phyloP scores from a whole-genome alignment of 2,329 filamentous ascomycete species.

The Calonectria hongkongensis region DNA sequence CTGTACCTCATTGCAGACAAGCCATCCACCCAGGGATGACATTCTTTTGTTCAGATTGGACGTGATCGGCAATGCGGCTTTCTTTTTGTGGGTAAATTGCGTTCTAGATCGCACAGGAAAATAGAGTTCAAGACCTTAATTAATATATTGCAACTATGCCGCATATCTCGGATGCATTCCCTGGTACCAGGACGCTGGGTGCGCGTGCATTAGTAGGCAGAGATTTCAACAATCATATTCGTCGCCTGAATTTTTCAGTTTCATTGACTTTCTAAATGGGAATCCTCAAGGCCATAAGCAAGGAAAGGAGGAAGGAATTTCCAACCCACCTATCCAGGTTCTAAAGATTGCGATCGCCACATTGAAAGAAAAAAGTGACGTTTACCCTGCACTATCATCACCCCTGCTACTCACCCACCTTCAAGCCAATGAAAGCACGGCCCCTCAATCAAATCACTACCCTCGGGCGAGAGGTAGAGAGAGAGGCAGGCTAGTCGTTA shows the following conservation, averaged over 20 bases:
- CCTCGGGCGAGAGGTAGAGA: neutral
- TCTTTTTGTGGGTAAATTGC: too few relatives aligned
- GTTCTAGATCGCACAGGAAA: too few relatives aligned
- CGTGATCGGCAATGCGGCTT: too few relatives aligned
- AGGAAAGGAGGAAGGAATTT: neutral
- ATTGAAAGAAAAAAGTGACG: neutral
- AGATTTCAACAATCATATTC: too few relatives aligned
- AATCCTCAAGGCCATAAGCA: neutral
- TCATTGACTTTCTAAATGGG: too few relatives aligned
- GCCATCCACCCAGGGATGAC: too few relatives aligned
- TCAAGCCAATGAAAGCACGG: neutral
- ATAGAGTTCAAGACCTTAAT: too few relatives aligned
- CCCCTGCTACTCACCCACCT: neutral
- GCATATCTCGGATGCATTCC: too few relatives aligned
- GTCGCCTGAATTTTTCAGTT: neutral
- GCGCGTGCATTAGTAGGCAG: too few relatives aligned
- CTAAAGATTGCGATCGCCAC: slow-evolving; percentile 15
- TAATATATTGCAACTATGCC: too few relatives aligned
- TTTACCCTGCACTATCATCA: neutral
- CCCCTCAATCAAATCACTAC: neutral
- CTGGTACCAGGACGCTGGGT: neutral
- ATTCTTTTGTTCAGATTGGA: too few relatives aligned
- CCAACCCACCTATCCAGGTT: neutral
- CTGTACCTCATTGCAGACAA: too few relatives aligned
- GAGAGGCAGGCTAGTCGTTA: neutral